Percentiles rank a stretch among this genome's conserved stretches.
Conservation (phyloP, 106 monocot species). For the Apostasia shenzhenica region DNA sequence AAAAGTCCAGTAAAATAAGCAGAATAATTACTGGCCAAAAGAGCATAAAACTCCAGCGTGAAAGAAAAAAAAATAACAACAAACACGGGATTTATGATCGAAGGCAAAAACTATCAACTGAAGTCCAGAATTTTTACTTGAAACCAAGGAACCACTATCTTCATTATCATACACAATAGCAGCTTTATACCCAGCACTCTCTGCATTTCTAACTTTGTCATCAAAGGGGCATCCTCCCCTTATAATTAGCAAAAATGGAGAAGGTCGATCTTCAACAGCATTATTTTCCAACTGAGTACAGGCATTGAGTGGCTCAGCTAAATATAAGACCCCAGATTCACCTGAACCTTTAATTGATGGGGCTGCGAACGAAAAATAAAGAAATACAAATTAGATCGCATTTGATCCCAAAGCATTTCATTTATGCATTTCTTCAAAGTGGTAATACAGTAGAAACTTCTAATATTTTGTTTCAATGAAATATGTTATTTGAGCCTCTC, state of each 20-base stretch:
- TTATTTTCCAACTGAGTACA: slow-evolving; percentile 57
- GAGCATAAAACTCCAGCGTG: too few relatives aligned
- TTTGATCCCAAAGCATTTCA: too few relatives aligned
- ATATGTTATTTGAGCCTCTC: too few relatives aligned
- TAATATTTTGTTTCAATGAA: too few relatives aligned
- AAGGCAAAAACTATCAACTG: neutral
- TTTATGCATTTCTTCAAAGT: too few relatives aligned
- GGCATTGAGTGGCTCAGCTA: slow-evolving; percentile 81
- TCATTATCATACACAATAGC: slow-evolving; percentile 82
- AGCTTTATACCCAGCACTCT: slow-evolving; percentile 71
- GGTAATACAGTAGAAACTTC: too few relatives aligned
- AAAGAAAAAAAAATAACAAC: too few relatives aligned
- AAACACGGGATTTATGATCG: too few relatives aligned
- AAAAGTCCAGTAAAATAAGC: too few relatives aligned
- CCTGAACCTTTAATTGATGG: slow-evolving; percentile 68
- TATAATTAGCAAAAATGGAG: slow-evolving; percentile 64
- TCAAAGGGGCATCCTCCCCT: slow-evolving; percentile 88
- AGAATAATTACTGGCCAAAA: too few relatives aligned
- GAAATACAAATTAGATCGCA: neutral
- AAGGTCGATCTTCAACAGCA: slow-evolving; percentile 24
- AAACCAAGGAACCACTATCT: slow-evolving; percentile 35
- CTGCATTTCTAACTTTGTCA: slow-evolving; percentile 80
- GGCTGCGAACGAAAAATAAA: slow-evolving; percentile 43
- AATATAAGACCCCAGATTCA: slow-evolving; percentile 49
- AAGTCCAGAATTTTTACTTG: slow-evolving; percentile 47